Evolutionary conservation across 2,329 filamentous ascomycete species (phyloP).

Genomic region (Pseudogymnoascus sp.): DNA sequence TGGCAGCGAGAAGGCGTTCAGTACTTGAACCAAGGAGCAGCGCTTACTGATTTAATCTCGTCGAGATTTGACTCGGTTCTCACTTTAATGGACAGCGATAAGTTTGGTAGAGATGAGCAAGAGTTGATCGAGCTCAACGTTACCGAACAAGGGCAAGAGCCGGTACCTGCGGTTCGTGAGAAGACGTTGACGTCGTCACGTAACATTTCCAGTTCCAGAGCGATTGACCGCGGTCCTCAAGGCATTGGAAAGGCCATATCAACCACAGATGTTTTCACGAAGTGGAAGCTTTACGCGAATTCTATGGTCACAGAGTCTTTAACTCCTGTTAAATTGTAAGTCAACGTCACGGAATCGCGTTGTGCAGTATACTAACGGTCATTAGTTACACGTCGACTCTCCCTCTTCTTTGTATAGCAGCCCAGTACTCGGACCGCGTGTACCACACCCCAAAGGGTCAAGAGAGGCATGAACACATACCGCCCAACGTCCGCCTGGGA

Average conservation of each 20-base stretch:
- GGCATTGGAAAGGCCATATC: conserved; percentile 24
- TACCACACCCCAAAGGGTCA: conserved; percentile 57
- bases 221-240: not conserved
- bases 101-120: conserved; percentile 43
- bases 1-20: conserved; percentile 37
- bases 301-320: conserved; percentile 62
- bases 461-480: conserved; percentile 61
- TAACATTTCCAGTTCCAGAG: conserved; percentile 15
- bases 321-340: conserved; percentile 58
- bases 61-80: conserved; percentile 59
- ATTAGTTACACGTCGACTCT: conserved; percentile 64
- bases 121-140: conserved; percentile 34
- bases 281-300: conserved; percentile 72
- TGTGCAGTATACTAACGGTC: conserved; percentile 8
- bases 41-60: conserved; percentile 51
- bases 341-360: conserved; percentile 9
- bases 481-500: conserved; percentile 63
- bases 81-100: conserved; percentile 62
- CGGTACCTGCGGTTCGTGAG: not conserved
- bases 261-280: conserved; percentile 58
- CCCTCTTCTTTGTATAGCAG: conserved; percentile 69
- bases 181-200: not conserved
- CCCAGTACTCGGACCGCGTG: conserved; percentile 66
- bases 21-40: conserved; percentile 38
- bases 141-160: not conserved